Evolutionary conservation across 1,284 basidiomycete genomes (phyloP).

Genomic region (Caloboletus firmus): DNA sequence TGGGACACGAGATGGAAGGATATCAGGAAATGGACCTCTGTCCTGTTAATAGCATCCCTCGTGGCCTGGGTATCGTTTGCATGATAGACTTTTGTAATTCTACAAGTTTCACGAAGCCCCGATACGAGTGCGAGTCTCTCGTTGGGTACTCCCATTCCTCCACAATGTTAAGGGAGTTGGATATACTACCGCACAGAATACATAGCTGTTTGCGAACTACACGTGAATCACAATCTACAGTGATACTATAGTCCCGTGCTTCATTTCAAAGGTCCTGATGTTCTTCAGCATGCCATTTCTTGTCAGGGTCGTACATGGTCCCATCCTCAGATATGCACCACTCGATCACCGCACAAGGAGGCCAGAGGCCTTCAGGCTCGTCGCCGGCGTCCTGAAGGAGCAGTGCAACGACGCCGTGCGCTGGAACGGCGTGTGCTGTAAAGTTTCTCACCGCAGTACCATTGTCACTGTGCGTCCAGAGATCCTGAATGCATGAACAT

Average conservation of each 20-base stretch:
- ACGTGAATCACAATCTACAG: neutral
- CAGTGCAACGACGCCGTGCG: constrained; percentile 70
- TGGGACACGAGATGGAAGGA: constrained; percentile 28
- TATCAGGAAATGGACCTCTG: constrained; percentile 31
- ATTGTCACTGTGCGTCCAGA: constrained; percentile 69
- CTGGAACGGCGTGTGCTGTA: constrained; percentile 55
- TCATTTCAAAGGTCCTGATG: neutral
- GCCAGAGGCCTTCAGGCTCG: constrained; percentile 54
- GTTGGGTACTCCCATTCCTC: neutral
- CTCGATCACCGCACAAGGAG: constrained; percentile 47
- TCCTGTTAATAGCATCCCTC: constrained; percentile 27
- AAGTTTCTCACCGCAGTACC: constrained; percentile 65
- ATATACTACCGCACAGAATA: neutral
- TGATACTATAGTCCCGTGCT: neutral
- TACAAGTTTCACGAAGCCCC: neutral
- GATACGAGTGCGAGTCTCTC: neutral
- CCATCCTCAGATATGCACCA: constrained; percentile 43
- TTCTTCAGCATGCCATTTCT: constrained; percentile 29
- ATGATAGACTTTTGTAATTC: constrained; percentile 11
- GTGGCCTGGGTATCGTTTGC: constrained; percentile 32
- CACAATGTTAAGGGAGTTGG: neutral
- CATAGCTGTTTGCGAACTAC: neutral
- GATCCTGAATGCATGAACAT: constrained; percentile 45
- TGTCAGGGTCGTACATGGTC: constrained; percentile 32
- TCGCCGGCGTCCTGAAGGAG: constrained; percentile 64